These are phyloP conservation scores for Pseudogymnoascus sp. DNA, from an alignment of 2,329 filamentous ascomycete species.

Conservation along the genomic window DNA sequence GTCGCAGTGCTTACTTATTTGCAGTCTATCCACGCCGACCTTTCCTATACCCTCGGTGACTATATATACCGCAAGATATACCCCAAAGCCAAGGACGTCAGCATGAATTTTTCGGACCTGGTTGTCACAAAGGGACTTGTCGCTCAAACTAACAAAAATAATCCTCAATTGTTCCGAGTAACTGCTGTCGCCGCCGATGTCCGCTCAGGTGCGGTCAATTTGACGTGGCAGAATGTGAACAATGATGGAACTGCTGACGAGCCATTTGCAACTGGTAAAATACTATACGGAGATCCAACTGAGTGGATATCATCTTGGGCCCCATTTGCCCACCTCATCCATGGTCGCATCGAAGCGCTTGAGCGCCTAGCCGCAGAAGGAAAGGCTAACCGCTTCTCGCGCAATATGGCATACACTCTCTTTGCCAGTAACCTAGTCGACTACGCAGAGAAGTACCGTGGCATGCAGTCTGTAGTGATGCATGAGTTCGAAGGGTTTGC, in stretches of 20 bases:
- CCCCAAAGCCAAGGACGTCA: conserved; percentile 29
- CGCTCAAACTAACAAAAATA: conserved; percentile 25
- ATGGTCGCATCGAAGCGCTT: conserved; percentile 34
- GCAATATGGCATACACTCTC: conserved; percentile 30
- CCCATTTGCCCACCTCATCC: conserved; percentile 46
- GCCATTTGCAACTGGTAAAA: conserved; percentile 36
- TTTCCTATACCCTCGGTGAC: conserved; percentile 49
- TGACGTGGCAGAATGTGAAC: conserved; percentile 27
- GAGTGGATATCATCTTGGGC: conserved; percentile 44
- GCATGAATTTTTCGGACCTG: conserved; percentile 34
- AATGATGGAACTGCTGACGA: conserved; percentile 31
- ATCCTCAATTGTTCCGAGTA: conserved; percentile 25
- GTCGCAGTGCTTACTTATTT: conserved; percentile 35
- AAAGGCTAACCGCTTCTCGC: conserved; percentile 48
- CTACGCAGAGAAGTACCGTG: conserved; percentile 17
- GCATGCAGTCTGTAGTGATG: conserved; percentile 23
- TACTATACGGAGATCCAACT: conserved; percentile 41
- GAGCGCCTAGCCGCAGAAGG: conserved; percentile 44
- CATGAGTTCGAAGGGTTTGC: conserved; percentile 19
- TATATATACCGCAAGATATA: conserved; percentile 41
- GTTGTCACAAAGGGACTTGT: conserved; percentile 32
- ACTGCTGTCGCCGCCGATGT: conserved; percentile 16
- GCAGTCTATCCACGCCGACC: conserved; percentile 48
- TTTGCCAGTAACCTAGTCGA: conserved; percentile 21
- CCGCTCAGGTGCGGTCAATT: conserved; percentile 2